Base-by-base conservation (phyloP, 176 grass and related monocot genomes). In the Calamus simplicifolius region DNA sequence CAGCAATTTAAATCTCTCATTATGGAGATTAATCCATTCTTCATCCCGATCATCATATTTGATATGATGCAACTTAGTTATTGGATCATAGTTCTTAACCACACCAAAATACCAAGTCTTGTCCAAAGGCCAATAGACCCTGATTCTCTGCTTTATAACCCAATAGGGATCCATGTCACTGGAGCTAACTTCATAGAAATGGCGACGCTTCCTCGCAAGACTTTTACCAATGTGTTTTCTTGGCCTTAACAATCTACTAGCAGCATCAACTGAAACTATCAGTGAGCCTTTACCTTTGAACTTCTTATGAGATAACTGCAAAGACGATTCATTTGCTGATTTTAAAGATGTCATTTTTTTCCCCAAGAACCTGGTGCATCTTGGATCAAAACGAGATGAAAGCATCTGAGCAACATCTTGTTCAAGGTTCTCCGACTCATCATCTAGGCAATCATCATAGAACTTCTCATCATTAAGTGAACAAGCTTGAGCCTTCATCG, bases 51-150 rank as follows among this genome's bases (percentile, higher is more conserved):
- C 88, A 78, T 98, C 94, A 54, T 98, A 98, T 71, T 72, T 92
- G 49, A 98, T 81, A 78, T 79, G 75, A 61, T 98, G 94, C 57
- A 82, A 78, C 68, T 76, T 71, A 63, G 71, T 85, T 61, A 89
- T 59, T 3, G 88, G 87, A 64, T 98, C 82, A 74, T 98, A 98
- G 75, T 82, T 68, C 74, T 98, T 98, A 52, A 93, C 79, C 30
- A 81, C 63, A 30, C 94, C 94, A 62, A 89, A 85, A 68, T 98
- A 98, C 94, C 94, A 98, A 52, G 63, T 92, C 61, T 78, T 73
- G 49, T 98, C 94, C n/a, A 98, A 89, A 63, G 94, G 94, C 94
- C 94, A 98, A 68, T 85, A 98, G 56, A 98, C 85, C 72, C 84
- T 83, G 27, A 98, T 93, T 66, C 84, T 75, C 73, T 90, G 75